Conservation (phyloP, 352 stramenopile genomes). For the Blastocystis hominis region DNA sequence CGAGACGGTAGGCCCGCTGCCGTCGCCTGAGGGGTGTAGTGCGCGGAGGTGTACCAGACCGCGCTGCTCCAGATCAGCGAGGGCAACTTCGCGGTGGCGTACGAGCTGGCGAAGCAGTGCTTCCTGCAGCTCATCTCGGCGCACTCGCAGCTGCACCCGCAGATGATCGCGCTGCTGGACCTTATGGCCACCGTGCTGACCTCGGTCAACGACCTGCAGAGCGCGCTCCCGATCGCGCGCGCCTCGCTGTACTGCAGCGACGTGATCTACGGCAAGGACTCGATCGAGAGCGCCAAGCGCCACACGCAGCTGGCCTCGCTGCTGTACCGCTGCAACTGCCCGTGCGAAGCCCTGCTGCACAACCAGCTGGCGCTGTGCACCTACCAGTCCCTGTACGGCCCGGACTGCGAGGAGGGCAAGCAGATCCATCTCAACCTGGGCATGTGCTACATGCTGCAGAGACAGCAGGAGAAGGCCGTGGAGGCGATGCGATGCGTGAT, state of each 20-base stretch:
- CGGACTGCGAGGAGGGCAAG: neutral
- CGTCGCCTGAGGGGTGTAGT: neutral
- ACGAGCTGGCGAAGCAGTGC: slow-evolving; percentile 19
- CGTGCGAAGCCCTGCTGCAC: slow-evolving; percentile 29
- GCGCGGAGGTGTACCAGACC: neutral
- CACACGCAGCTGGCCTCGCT: slow-evolving; percentile 13
- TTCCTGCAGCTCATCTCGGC: slow-evolving; percentile 27
- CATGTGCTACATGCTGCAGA: slow-evolving; percentile 6
- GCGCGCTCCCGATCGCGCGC: neutral
- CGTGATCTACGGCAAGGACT: slow-evolving; percentile 15
- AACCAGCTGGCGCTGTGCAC: neutral
- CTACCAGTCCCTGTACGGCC: slow-evolving; percentile 4
- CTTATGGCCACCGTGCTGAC: slow-evolving; percentile 1
- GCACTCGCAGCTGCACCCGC: slow-evolving; percentile 25
- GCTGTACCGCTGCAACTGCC: neutral
- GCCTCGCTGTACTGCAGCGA: slow-evolving; percentile 38
- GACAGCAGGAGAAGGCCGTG: neutral
- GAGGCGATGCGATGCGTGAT: neutral
- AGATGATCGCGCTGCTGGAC: neutral
- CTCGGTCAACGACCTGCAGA: slow-evolving; percentile 13
- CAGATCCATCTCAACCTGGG: slow-evolving; percentile 13
- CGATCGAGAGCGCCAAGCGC: slow-evolving; percentile 4
- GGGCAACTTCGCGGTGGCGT: neutral
- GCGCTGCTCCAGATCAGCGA: neutral
- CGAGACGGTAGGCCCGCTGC: neutral